phyloP scores from a whole-genome alignment of 768 basidiomycete species.

The Cystobasidium ongulense region DNA sequence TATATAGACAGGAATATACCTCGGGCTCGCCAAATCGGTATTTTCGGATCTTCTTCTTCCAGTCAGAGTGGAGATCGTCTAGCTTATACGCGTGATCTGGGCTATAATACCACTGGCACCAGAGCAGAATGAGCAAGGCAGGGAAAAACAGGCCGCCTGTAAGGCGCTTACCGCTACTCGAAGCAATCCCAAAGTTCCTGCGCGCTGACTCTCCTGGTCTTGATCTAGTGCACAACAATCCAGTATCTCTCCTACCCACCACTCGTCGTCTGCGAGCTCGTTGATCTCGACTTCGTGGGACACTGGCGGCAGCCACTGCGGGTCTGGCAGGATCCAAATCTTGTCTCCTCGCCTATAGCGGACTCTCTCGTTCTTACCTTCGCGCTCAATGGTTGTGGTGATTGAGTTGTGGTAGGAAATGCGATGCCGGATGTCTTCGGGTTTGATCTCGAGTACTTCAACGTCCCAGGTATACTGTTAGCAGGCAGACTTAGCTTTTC shows the following conservation, averaged over 20 bases:
- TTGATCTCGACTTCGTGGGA: constrained; percentile 10
- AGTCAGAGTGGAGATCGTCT: constrained; percentile 16
- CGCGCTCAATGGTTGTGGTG: constrained; percentile 8
- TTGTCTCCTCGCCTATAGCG: constrained; percentile 21
- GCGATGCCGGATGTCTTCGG: constrained; percentile 19
- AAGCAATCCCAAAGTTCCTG: not conserved
- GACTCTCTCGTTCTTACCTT: constrained; percentile 22
- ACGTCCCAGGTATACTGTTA: constrained; percentile 22
- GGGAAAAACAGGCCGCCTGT: not conserved
- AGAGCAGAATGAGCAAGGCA: not conserved
- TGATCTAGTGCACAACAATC: constrained; percentile 25
- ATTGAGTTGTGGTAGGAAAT: constrained; percentile 11
- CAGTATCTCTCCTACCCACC: constrained; percentile 18
- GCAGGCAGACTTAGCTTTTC: not conserved
- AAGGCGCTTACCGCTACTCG: not conserved
- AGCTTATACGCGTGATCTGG: constrained; percentile 7
- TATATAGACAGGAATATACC: not conserved
- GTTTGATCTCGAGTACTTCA: constrained; percentile 1
- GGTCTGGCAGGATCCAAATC: constrained; percentile 24
- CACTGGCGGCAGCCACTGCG: constrained; percentile 11
- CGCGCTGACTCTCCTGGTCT: not conserved
- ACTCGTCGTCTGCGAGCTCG: constrained; percentile 21
- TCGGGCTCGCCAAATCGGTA: constrained; percentile 22
- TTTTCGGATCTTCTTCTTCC: constrained; percentile 16
- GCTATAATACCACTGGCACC: constrained; percentile 7